Base-by-base conservation (phyloP, 768 basidiomycete genomes). In the Mycena chlorophos region DNA sequence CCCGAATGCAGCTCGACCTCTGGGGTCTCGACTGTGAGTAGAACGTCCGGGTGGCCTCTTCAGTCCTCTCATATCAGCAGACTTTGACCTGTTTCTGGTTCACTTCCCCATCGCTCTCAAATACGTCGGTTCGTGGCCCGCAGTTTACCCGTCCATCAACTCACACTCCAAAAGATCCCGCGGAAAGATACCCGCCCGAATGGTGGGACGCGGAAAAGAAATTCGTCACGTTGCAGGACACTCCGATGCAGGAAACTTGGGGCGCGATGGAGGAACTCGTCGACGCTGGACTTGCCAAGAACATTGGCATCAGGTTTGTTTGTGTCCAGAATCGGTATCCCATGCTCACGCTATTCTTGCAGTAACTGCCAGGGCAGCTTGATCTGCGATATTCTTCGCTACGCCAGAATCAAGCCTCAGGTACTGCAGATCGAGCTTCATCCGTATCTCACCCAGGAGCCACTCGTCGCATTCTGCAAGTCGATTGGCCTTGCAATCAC, bases 101-200 rank as follows among this genome's bases (percentile, higher is more conserved):
- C 94, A 95, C 71, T 94, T 94, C 80, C 93, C 93, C 20, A 77
- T 94, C 60, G 74, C 92, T 26, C 76, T 96, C 60, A 67, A 84
- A 69, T 92, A 93, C 63, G 88, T 94, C 49, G n/a, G n/a, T n/a
- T n/a, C n/a, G n/a, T n/a, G n/a, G n/a, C n/a, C n/a, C n/a, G n/a
- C n/a, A n/a, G n/a, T n/a, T n/a, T n/a, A n/a, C n/a, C n/a, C n/a
- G n/a, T n/a, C n/a, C n/a, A n/a, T n/a, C n/a, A n/a, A n/a, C n/a
- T n/a, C n/a, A n/a, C n/a, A n/a, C n/a, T n/a, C n/a, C n/a, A n/a
- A n/a, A n/a, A n/a, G 88, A 91, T 66, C 88, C 88, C 40, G 66
- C 68, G 20, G 82, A 84, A 65, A 81, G 84, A 58, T 94, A 90
- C 71, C 91, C 93, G 39, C 85, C 91, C 8, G 90, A 87, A 66